Evolutionary conservation across 2,329 filamentous ascomycete genomes (phyloP).

Genomic region (Cytospora chrysosperma): DNA sequence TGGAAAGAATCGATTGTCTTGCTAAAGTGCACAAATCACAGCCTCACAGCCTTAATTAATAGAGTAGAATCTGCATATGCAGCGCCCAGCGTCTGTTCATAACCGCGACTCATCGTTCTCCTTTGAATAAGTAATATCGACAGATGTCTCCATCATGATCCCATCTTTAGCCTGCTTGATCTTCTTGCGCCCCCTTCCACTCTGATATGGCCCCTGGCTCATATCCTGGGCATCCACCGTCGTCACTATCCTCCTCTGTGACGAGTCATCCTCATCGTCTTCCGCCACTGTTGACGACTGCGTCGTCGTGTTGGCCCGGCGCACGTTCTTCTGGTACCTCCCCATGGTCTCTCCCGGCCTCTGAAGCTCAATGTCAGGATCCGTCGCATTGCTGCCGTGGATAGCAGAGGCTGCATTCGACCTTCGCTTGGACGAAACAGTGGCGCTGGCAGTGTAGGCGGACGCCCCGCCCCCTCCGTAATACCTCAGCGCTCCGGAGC

Average conservation of each 20-base stretch:
- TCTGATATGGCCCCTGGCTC: background rate
- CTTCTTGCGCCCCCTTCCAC: background rate
- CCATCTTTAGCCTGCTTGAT: background rate
- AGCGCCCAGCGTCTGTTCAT: background rate
- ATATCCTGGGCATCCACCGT: conserved; percentile 1
- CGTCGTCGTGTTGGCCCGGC: background rate
- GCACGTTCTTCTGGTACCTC: background rate
- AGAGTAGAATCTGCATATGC: background rate
- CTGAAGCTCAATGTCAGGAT: background rate
- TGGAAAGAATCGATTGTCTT: too few species aligned
- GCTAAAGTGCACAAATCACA: too few species aligned
- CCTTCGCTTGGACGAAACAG: background rate
- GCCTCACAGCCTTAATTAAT: too few species aligned
- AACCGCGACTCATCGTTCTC: background rate
- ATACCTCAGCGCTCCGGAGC: background rate
- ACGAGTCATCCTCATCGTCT: conserved; percentile 9
- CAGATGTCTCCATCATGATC: conserved; percentile 8
- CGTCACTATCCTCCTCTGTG: conserved; percentile 6
- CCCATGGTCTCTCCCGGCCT: background rate
- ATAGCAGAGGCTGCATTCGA: background rate
- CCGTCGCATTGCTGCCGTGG: background rate
- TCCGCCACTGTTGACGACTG: background rate
- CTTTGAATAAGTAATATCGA: conserved; percentile 9
- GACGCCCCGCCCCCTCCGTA: background rate
- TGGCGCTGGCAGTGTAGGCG: background rate